phyloP scores from a whole-genome alignment of 2,329 filamentous ascomycete species.

The Neonectria ditissima region DNA sequence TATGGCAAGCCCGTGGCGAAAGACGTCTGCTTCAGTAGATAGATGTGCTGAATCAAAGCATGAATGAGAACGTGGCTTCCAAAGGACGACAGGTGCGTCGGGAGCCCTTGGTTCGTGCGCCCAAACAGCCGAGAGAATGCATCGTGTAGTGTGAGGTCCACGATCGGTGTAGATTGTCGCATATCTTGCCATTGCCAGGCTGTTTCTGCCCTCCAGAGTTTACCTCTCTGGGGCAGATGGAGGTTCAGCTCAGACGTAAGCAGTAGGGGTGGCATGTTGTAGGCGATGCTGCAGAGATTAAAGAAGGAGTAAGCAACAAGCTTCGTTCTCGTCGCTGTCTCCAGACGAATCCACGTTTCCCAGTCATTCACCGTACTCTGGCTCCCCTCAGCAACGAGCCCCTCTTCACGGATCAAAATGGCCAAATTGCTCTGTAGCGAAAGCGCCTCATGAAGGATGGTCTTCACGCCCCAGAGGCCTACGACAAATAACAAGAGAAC shows the following conservation, averaged over 20 bases:
- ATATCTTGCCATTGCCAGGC: slow-evolving; percentile 72
- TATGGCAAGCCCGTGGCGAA: slow-evolving; percentile 62
- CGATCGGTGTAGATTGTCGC: slow-evolving; percentile 61
- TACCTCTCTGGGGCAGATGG: slow-evolving; percentile 64
- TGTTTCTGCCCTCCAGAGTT: slow-evolving; percentile 68
- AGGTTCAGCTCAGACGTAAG: slow-evolving; percentile 71
- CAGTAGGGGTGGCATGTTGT: slow-evolving; percentile 68
- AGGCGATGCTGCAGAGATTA: slow-evolving; percentile 71
- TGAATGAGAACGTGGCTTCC: slow-evolving; percentile 80
- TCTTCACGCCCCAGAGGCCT: slow-evolving; percentile 71
- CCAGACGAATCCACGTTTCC: slow-evolving; percentile 70
- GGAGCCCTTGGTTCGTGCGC: slow-evolving; percentile 61
- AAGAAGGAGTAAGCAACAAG: slow-evolving; percentile 72
- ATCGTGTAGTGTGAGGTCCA: slow-evolving; percentile 67
- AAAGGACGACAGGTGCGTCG: slow-evolving; percentile 66
- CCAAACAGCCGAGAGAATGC: slow-evolving; percentile 67
- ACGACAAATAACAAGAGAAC: slow-evolving; percentile 71
- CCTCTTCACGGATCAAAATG: slow-evolving; percentile 69
- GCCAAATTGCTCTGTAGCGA: slow-evolving; percentile 69
- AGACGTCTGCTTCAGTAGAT: slow-evolving; percentile 73
- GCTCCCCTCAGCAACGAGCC: slow-evolving; percentile 61
- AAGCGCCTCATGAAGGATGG: slow-evolving; percentile 70
- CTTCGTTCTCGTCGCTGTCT: slow-evolving; percentile 69
- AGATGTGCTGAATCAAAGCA: slow-evolving; percentile 78
- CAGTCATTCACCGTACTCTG: slow-evolving; percentile 62